Conservation (phyloP, 305 asterid genomes). For the Coffea humblotiana region DNA sequence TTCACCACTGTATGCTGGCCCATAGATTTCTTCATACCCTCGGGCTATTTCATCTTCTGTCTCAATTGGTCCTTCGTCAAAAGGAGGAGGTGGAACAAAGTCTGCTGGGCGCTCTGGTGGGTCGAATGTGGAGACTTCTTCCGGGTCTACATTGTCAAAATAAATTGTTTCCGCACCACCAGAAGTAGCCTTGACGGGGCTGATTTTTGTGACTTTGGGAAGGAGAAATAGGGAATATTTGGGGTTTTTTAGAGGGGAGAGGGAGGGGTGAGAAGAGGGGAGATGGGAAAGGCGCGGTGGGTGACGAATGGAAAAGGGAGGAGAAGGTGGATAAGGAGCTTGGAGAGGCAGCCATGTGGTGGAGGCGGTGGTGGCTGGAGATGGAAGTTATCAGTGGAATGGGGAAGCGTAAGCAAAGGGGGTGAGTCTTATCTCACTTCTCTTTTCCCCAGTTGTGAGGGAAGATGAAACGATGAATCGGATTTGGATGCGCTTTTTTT, state of each 20-base stretch:
- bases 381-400: background rate
- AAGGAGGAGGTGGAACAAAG: constrained; percentile 56
- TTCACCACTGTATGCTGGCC: constrained; percentile 80
- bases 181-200: constrained; percentile 33
- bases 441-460: background rate
- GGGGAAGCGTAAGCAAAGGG: background rate
- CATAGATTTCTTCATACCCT: constrained; percentile 78
- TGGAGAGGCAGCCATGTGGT: constrained; percentile 34
- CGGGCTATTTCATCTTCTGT: constrained; percentile 79
- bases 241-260: constrained; percentile 18
- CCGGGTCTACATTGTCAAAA: constrained; percentile 54
- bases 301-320: constrained; percentile 37
- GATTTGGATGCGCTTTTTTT: background rate
- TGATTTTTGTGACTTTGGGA: constrained; percentile 32
- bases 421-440: constrained; percentile 17
- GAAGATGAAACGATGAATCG: background rate
- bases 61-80: constrained; percentile 76
- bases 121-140: constrained; percentile 44
- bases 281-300: constrained; percentile 38
- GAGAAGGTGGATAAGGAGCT: constrained; percentile 42
- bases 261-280: constrained; percentile 22
- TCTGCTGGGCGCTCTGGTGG: constrained; percentile 73
- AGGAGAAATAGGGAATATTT: constrained; percentile 28
- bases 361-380: constrained; percentile 3
- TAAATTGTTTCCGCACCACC: constrained; percentile 44